These are phyloP conservation scores for Aspergillus novofumigatus DNA, from an alignment of 2,329 filamentous ascomycete species.

Conservation along the genomic window DNA sequence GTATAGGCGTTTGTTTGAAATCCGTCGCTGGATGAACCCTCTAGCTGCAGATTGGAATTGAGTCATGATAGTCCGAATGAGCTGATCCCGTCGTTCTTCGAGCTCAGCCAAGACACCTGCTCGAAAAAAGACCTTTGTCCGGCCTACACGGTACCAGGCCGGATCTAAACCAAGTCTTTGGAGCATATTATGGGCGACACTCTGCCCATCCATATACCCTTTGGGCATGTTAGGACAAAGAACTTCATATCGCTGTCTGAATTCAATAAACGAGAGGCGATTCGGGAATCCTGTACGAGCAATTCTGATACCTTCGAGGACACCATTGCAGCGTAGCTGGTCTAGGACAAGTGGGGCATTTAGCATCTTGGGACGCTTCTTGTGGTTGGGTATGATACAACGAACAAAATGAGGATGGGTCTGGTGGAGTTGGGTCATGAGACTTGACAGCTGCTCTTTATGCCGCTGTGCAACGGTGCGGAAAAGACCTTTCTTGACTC, in stretches of 20 bases:
- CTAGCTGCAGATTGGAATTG: conserved; percentile 88
- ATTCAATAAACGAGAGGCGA: conserved; percentile 84
- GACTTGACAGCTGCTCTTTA: conserved; percentile 94
- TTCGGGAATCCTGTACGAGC: conserved; percentile 97
- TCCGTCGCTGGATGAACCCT: conserved; percentile 81
- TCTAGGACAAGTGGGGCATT: conserved; percentile 89
- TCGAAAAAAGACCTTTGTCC: conserved; percentile 97
- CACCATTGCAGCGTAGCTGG: conserved; percentile 97
- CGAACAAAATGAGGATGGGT: conserved; percentile 98
- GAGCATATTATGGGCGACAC: conserved; percentile 78
- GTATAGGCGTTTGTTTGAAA: conserved; percentile 89
- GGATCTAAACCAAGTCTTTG: conserved; percentile 82
- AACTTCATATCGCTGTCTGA: conserved; percentile 92
- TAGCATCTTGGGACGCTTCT: conserved; percentile 92
- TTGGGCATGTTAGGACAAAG: conserved; percentile 84
- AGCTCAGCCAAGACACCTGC: conserved; percentile 93
- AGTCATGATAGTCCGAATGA: conserved; percentile 92
- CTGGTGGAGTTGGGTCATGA: conserved; percentile 91
- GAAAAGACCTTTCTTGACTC: conserved; percentile 96
- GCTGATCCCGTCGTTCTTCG: conserved; percentile 87
- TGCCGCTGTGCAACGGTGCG: conserved; percentile 93
- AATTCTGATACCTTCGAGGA: conserved; percentile 96
- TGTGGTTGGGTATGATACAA: conserved; percentile 96
- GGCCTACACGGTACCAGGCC: conserved; percentile 82
- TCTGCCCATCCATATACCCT: conserved; percentile 86